These are phyloP conservation scores for Tricholoma bakamatsutake DNA, from an alignment of 768 basidiomycete species.

Conservation along the genomic window DNA sequence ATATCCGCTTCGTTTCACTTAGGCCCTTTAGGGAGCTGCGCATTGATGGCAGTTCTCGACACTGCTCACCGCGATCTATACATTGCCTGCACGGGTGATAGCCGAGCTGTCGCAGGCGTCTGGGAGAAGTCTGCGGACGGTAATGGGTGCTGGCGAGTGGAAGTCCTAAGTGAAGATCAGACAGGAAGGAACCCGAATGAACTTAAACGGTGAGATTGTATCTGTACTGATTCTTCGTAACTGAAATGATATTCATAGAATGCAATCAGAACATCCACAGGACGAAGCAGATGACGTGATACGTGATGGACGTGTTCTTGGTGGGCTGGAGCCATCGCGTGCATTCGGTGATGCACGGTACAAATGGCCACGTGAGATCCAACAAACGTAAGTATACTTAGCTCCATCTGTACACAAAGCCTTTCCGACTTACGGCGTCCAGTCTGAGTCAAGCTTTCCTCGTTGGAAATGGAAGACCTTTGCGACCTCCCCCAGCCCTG, in stretches of 20 bases:
- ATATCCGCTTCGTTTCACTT: slow-evolving; percentile 6
- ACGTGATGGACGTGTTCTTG: slow-evolving; percentile 75
- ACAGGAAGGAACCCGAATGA: slow-evolving; percentile 90
- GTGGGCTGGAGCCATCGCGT: slow-evolving; percentile 80
- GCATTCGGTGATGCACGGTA: slow-evolving; percentile 89
- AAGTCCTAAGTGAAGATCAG: slow-evolving; percentile 94
- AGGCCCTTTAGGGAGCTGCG: slow-evolving; percentile 68
- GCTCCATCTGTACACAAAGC: neutral
- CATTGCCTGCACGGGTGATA: slow-evolving; percentile 90
- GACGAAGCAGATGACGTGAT: slow-evolving; percentile 73
- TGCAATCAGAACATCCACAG: slow-evolving; percentile 78
- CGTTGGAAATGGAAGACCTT: slow-evolving; percentile 49
- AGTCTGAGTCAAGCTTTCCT: slow-evolving; percentile 61
- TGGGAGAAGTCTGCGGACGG: slow-evolving; percentile 69
- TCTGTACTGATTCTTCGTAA: neutral
- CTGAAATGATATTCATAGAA: slow-evolving; percentile 32
- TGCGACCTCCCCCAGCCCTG: slow-evolving; percentile 53
- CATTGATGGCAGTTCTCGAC: slow-evolving; percentile 84
- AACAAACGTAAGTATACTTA: slow-evolving; percentile 51
- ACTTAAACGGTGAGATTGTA: slow-evolving; percentile 56
- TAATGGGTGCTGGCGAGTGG: slow-evolving; percentile 79
- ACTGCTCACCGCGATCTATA: slow-evolving; percentile 78
- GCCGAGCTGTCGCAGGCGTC: slow-evolving; percentile 91
- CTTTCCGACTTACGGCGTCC: slow-evolving; percentile 1
- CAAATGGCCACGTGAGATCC: slow-evolving; percentile 75